Evolutionary conservation across 495 filamentous ascomycete species (phyloP), one percentile per base, ranked within the genome.

Genomic region (Achaetomiella virescens): DNA sequence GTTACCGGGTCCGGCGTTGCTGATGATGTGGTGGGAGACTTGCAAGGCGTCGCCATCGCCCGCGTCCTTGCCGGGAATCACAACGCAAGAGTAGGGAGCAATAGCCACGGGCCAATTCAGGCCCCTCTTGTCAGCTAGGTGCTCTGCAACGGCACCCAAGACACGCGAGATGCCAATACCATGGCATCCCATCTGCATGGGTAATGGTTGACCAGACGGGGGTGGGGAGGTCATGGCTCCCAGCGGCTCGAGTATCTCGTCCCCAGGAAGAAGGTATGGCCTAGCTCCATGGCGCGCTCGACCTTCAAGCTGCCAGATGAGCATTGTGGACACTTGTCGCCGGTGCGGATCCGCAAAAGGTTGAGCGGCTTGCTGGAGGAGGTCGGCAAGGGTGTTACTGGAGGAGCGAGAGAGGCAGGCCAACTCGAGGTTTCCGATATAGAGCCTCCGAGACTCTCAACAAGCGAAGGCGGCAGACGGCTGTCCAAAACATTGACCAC

Each of bases 141-240:
- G 69, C 53, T 90, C 84, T 0, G 93, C 90, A 2, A 92, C 81
- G 6, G 93, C 90, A 5, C 84, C 90, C 56, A 98, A 86, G 69
- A 98, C 83, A 29, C 93, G 86, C 1, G 91, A 96, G 21, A 98
- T 80, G 0, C 93, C 93, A 55, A 98, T 96, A 1, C 93, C 93
- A 61, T 97, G 88, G 60, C 95, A 98, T 44, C 93, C 93, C 92
- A 97, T 97, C 51, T 93, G 81, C 70, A 97, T 79, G 0, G 84
- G 73, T 0, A 81, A 77, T 18, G 44, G 18, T 24, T 58, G 45
- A 29, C 52, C 33, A 14, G 67, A 33, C 6, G 56, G 17, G 15
- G 75, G 73, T 0, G 70, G 11, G 6, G 73, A 69, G 9, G 91
- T 78, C 4, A 67, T 75, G 1, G 88, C 87, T 22, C 80, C 69